Evolutionary conservation across 139 green algal species (phyloP), one percentile per base, ranked within the genome.

Genomic region (Gonium pectorale): DNA sequence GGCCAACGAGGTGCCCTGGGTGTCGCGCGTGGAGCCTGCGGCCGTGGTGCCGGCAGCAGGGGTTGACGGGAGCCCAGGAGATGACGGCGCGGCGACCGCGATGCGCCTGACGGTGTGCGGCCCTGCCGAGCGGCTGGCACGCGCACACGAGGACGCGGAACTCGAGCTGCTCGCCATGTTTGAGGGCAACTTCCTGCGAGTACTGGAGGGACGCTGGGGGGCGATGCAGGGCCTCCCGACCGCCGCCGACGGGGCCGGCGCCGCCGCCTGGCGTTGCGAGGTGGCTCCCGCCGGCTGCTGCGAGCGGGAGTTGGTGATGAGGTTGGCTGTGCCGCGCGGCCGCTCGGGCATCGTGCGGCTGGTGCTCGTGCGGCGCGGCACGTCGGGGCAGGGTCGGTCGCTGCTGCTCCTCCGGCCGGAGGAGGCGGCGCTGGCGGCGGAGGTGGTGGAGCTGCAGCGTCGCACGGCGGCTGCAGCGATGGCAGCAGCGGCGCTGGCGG

Each of bases 161-260:
- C 59, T 81, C 40, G 75, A 82, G 75, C 51, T 82, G 26, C 15
- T 82, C 29, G 75, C 56, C n/a, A 40, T 82, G 27, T 72, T 72
- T 26, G 75, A 71, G 31, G 75, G 75, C 2, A 41, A 29, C 40
- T 82, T 72, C 40, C 56, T 82, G 59, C n/a, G 9, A 0, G 26
- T 82, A 6, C 27, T 19, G 29, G 41, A 82, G 40, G 5, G 71
- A 41, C 40, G 19, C 15, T 82, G 59, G 75, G 59, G 59, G 5
- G 27, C 75, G 0, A 21, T 59, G 54, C 22, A 41, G 27, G 35
- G 22, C 31, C 52, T 6, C 31, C 29, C 49, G 17, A 24, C 15
- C 72, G 52, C 31, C 22, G 52, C 31, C 19, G 71, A 5, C 49
- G 31, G 27, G 27, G 37, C 5, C 35, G 49, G 13, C 49, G 31